Evolutionary conservation across 768 basidiomycete genomes (phyloP).

Genomic region (Naganishia randhawae): DNA sequence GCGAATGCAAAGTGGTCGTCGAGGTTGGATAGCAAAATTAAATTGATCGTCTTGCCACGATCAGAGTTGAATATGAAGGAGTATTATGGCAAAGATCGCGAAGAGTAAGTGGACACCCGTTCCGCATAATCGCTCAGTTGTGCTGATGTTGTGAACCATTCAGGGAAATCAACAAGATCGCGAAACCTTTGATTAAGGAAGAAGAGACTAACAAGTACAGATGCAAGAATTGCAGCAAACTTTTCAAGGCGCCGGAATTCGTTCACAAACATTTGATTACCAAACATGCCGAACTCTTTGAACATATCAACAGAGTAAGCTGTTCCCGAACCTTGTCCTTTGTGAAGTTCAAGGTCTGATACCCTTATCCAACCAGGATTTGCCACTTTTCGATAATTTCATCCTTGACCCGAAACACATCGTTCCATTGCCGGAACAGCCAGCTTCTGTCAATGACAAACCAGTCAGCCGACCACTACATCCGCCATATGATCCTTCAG

Average conservation of each 20-base stretch:
- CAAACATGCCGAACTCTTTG: slow-evolving; percentile 84
- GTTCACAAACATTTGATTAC: slow-evolving; percentile 96
- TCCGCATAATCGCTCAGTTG: no score
- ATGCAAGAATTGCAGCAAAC: slow-evolving; percentile 88
- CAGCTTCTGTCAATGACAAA: slow-evolving; percentile 47
- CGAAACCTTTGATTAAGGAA: slow-evolving; percentile 69
- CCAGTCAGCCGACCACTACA: slow-evolving; percentile 19
- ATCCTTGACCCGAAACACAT: slow-evolving; percentile 92
- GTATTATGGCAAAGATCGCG: slow-evolving; percentile 82
- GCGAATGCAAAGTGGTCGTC: slow-evolving; percentile 73
- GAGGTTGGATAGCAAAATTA: slow-evolving; percentile 80
- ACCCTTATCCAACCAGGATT: slow-evolving; percentile 23
- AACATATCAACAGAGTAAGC: slow-evolving; percentile 75
- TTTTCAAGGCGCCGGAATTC: slow-evolving; percentile 95
- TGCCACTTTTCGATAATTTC: slow-evolving; percentile 82
- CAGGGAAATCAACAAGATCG: slow-evolving; percentile 24
- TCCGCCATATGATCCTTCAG: slow-evolving; percentile 1
- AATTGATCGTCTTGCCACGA: slow-evolving; percentile 66
- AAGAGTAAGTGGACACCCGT: slow-evolving; percentile 63
- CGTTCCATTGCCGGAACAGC: slow-evolving; percentile 39
- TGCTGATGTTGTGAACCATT: neutral
- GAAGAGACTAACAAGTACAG: slow-evolving; percentile 96
- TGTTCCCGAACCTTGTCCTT: no score
- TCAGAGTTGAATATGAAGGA: slow-evolving; percentile 77
- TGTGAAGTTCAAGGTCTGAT: neutral